These are phyloP conservation scores for Afroboletus lepidellus DNA, from an alignment of 1,284 basidiomycete species.

Conservation along the genomic window DNA sequence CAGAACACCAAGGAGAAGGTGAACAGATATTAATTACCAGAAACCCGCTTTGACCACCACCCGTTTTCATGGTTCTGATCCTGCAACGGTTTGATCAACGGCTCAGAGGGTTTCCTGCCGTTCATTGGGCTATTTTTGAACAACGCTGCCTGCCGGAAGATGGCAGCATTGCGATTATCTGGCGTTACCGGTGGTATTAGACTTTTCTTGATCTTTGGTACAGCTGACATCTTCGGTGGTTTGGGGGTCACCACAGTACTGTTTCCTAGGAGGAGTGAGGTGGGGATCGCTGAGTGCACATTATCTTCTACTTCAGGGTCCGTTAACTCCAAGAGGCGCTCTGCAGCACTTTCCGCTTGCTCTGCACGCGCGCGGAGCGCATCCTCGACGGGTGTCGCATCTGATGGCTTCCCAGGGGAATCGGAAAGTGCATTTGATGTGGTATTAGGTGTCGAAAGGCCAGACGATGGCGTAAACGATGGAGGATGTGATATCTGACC, in stretches of 20 bases:
- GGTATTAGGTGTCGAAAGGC: conserved; percentile 46
- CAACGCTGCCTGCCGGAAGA: conserved; percentile 72
- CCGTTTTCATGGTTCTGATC: conserved; percentile 62
- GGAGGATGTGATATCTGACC: conserved; percentile 26
- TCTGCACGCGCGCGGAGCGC: conserved; percentile 80
- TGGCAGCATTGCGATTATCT: conserved; percentile 50
- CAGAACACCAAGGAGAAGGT: conserved; percentile 10
- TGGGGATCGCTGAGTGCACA: conserved; percentile 52
- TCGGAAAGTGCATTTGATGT: conserved; percentile 59
- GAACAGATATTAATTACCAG: conserved; percentile 40
- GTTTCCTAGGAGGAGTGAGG: conserved; percentile 52
- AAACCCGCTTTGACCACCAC: conserved; percentile 76
- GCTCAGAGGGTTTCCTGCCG: conserved; percentile 43
- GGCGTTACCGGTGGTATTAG: conserved; percentile 56
- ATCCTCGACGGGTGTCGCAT: conserved; percentile 65
- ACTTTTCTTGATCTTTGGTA: conserved; percentile 28
- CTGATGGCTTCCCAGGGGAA: conserved; percentile 42
- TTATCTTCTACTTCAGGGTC: conserved; percentile 65
- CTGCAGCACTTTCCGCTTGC: conserved; percentile 85
- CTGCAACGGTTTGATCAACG: conserved; percentile 64
- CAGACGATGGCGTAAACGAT: conserved; percentile 55
- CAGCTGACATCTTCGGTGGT: conserved; percentile 23
- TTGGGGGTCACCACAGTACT: conserved; percentile 42
- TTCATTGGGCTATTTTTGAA: conserved; percentile 74
- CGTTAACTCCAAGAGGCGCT: conserved; percentile 75